Base-by-base conservation (phyloP, 306 rosid genomes). In the Castanea mollissima region DNA sequence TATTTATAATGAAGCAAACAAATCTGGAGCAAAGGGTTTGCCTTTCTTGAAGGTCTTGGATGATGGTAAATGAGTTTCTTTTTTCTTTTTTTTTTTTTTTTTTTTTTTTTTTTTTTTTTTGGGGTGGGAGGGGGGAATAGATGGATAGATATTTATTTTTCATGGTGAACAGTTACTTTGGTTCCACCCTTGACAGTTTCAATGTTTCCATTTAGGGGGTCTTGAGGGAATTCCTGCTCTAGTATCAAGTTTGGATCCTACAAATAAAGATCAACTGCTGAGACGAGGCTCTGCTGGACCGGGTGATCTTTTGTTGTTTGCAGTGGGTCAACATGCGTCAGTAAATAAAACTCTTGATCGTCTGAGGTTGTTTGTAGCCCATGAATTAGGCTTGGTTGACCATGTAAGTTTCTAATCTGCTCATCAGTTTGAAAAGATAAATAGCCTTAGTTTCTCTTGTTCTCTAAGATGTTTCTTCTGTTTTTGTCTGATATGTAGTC, bases 1-100 rank as follows among this genome's bases (percentile, higher is more conserved):
- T 78, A 79, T 95, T 78, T 95, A 86, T 77, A 85, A 73, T 56
- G 96, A 91, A 84, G 96, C 93, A 44, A 73, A 80, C 77, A 90
- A 86, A 91, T 89, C 97, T 77, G 99, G 99, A 77, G 97, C 98
- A 3, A 92, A 88, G 86, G 97, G 98, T 58, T 95, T 95, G 76
- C 97, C 96, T 83, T 95, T 91, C 84, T 88, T 95, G 81, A 95
- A 92, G 90, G 90, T 95, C 75, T 73, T 85, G 71, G 91, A 92
- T 84, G 91, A 80, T 71, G 99, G 99, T 95, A 86, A 80, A 73
- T 20, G 32, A 32, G 59, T 62, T 35, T 67, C 31, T 38, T 44
- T 75, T 13, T 80, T 74, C 74, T 6, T 29, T 49, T 55, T 59
- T 4, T 38, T 38, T 1, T 38, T 38, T 7, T 38, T 2, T 38